Percentiles rank a stretch among this genome's conserved stretches.
Conservation (phyloP, 2,329 filamentous ascomycete species). For the Cryoendolithus antarcticus region DNA sequence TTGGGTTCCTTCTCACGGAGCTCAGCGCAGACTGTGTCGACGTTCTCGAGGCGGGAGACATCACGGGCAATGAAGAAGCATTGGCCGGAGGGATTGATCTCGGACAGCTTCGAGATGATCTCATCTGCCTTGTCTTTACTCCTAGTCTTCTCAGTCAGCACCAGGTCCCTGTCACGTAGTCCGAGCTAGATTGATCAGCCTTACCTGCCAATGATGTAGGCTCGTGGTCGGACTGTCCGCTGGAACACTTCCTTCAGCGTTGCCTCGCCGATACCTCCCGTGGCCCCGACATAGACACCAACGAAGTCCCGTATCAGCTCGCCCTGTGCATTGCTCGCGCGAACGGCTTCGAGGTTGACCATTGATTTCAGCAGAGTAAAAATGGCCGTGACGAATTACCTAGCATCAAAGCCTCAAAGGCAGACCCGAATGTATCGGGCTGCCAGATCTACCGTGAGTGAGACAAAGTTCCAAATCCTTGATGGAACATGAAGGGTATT, state of each 20-base stretch:
- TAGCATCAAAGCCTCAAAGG: too few relatives aligned
- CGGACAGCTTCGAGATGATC: constrained; percentile 26
- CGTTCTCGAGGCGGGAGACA: constrained; percentile 27
- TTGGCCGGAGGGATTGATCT: constrained; percentile 26
- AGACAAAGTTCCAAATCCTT: too few relatives aligned
- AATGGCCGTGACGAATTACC: too few relatives aligned
- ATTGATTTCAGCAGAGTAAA: background rate
- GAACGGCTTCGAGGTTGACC: constrained; percentile 16
- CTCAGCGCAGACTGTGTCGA: constrained; percentile 33
- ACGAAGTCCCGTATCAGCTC: constrained; percentile 19
- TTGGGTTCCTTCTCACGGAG: constrained; percentile 38
- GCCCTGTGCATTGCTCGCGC: constrained; percentile 20
- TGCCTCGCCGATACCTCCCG: constrained; percentile 31
- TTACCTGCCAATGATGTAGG: constrained; percentile 32
- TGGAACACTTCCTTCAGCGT: constrained; percentile 33
- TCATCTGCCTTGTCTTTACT: constrained; percentile 24
- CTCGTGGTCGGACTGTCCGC: constrained; percentile 25
- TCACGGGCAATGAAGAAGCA: constrained; percentile 31
- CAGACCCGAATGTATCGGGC: too few relatives aligned
- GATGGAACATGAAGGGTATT: too few relatives aligned
- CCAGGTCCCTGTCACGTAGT: background rate
- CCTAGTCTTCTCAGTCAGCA: constrained; percentile 12
- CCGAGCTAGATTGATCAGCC: background rate
- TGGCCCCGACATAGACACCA: constrained; percentile 30
- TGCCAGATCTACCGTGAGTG: too few relatives aligned